Base-by-base conservation (phyloP, 305 asterid genomes). In the Solanum chacoense region DNA sequence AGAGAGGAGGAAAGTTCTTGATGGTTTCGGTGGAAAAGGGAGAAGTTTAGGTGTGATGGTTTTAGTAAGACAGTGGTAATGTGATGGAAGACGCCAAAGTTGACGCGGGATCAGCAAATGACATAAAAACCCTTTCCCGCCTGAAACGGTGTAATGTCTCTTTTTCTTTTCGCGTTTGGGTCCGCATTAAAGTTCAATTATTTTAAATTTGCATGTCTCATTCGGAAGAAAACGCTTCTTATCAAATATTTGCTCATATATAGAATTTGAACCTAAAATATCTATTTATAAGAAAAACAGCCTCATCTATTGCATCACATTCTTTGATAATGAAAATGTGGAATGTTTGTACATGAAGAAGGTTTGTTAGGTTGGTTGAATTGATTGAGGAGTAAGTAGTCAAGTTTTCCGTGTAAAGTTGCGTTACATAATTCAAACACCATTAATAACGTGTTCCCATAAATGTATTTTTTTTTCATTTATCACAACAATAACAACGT, bases 1-100 rank as follows among this genome's bases (percentile, higher is more conserved):
- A 31, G 65, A 50, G 65, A 35, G 45, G 7, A 55, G 94, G 97
- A 94, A 93, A 78, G 88, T 93, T 93, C 95, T 90, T 76, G 93
- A 71, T 85, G 88, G 94, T 89, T 94, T 92, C 94, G 85, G 87
- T 86, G 92, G 63, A 78, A 87, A 26, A 36, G 74, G 35, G 16
- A 0, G 8, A 31, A 9, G 11, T 18, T 37, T 85, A 67, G 88
- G 77, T 85, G 14, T 29, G 81, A 38, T 69, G 88, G 87, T 86
- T 40, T 45, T 89, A 89, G 91, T 92, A 85, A 63, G 89, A 88
- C 32, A 36, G 84, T 22, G 63, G 63, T 24, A 81, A 81, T 45
- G 37, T 81, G 71, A 81, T 29, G 38, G 18, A 42, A 81, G 28
- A 81, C 86, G 71, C 38, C 86, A 81, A 40, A 42, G 71, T 81